Percentiles rank a stretch among this genome's conserved stretches.
phyloP scores from a whole-genome alignment of 768 basidiomycete genomes.

The Phaeolepiota aurea region DNA sequence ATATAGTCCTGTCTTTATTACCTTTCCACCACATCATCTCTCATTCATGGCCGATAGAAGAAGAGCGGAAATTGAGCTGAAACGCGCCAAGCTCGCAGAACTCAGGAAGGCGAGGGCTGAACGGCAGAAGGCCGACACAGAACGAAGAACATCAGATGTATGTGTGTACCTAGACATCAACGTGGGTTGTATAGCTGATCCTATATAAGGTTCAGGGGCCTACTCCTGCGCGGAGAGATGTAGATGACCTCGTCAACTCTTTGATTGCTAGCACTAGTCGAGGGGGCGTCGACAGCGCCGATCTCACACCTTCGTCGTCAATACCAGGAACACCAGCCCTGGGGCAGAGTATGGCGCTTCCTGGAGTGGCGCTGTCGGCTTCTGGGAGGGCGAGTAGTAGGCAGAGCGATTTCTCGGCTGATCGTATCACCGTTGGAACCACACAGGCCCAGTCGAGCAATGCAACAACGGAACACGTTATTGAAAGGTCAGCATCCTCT shows the following conservation, averaged over 20 bases:
- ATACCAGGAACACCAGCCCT: constrained; percentile 62
- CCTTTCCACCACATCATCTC: too few relatives aligned
- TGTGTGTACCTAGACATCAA: constrained; percentile 6
- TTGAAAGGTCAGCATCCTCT: constrained; percentile 47
- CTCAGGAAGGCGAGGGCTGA: constrained; percentile 72
- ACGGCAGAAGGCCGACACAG: constrained; percentile 47
- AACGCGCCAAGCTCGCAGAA: constrained; percentile 80
- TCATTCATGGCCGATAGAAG: constrained; percentile 54
- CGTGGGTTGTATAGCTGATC: constrained; percentile 1
- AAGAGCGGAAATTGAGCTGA: constrained; percentile 85
- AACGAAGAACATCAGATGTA: constrained; percentile 32
- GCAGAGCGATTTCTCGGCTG: constrained; percentile 55
- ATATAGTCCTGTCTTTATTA: too few relatives aligned
- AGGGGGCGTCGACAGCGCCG: constrained; percentile 46
- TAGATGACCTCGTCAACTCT: constrained; percentile 65
- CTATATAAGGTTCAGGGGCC: constrained; percentile 25
- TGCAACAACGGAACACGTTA: constrained; percentile 57
- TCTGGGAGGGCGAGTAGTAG: constrained; percentile 66
- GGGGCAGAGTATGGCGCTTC: constrained; percentile 26
- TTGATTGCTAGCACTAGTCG: constrained; percentile 40
- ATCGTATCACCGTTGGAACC: constrained; percentile 28
- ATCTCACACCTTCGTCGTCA: constrained; percentile 64
- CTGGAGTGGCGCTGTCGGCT: constrained; percentile 21
- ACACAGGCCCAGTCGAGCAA: constrained; percentile 38
- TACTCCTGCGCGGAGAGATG: constrained; percentile 37